A percentile compares a stretch with the other conserved stretches of the same genome.
These are phyloP conservation scores for Globisporangium emineosum DNA, from an alignment of 352 stramenopile genomes.

Conservation along the genomic window DNA sequence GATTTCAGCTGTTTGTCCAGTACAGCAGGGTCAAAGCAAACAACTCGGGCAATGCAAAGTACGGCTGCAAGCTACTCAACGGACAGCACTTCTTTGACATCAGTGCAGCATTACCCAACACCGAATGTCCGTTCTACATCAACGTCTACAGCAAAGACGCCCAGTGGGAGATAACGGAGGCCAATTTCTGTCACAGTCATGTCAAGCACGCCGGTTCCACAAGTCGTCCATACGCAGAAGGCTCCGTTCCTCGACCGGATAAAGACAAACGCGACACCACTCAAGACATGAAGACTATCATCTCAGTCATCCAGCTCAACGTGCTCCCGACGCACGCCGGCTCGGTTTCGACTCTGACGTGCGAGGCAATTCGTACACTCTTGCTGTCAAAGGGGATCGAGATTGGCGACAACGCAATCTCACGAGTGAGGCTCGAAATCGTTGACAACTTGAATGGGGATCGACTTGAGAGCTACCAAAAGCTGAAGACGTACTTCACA, in stretches of 20 bases:
- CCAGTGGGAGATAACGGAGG: neutral
- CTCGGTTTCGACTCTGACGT: neutral
- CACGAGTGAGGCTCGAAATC: neutral
- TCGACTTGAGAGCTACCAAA: conserved; percentile 27
- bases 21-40: neutral
- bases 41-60: neutral
- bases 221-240: neutral
- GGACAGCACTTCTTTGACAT: neutral
- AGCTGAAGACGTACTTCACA: neutral
- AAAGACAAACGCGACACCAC: neutral
- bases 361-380: neutral
- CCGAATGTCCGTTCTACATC: neutral
- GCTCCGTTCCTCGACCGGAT: neutral
- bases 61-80: neutral
- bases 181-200: neutral
- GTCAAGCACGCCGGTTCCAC: neutral
- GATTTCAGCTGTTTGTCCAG: neutral
- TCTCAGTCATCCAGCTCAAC: neutral
- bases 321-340: neutral
- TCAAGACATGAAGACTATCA: neutral
- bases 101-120: neutral
- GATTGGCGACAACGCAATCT: neutral
- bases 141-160: neutral
- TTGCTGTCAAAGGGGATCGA: neutral
- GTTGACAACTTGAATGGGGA: conserved; percentile 17